Evolutionary conservation across 2,329 filamentous ascomycete genomes (phyloP).

Genomic region (Aspergillus sp.): DNA sequence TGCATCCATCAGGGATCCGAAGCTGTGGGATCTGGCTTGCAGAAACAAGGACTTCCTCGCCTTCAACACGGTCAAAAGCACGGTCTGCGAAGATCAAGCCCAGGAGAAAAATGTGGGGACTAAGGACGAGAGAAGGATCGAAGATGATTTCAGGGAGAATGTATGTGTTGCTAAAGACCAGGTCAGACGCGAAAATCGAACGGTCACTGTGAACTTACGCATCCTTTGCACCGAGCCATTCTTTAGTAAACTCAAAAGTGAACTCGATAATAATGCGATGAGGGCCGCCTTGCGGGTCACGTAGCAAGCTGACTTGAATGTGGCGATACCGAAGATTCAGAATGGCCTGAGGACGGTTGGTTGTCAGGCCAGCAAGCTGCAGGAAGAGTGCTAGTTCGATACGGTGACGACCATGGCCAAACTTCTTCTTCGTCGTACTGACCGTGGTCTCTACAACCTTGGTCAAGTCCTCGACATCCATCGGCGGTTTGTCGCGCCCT

Average conservation of each 20-base stretch:
- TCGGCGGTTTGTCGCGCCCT: constrained; percentile 1
- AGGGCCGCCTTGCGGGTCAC: constrained; percentile 15
- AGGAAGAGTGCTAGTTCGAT: constrained; percentile 19
- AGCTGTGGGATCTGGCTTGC: constrained; percentile 3
- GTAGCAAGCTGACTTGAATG: constrained; percentile 12
- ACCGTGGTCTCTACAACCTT: constrained; percentile 3
- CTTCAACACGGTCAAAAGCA: constrained; percentile 1
- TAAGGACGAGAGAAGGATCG: constrained; percentile 1
- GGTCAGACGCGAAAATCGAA: constrained; percentile 1
- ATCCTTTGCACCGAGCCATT: constrained; percentile 13
- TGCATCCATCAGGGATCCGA: not conserved
- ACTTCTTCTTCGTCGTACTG: constrained; percentile 2
- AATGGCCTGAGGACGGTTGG: constrained; percentile 7
- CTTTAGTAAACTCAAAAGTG: constrained; percentile 15
- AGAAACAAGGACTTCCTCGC: constrained; percentile 1
- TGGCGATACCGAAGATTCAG: constrained; percentile 12
- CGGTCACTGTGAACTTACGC: constrained; percentile 5
- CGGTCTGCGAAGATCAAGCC: constrained; percentile 1
- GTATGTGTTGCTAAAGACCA: constrained; percentile 1
- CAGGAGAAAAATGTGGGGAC: not conserved
- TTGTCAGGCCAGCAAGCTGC: constrained; percentile 14
- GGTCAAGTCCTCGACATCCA: constrained; percentile 3
- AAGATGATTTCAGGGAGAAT: constrained; percentile 2
- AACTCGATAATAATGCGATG: constrained; percentile 12
- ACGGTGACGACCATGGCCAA: constrained; percentile 10